Evolutionary conservation across 192 early-diverging fungal species (phyloP), one percentile per base, ranked within the genome.

Genomic region (Coemansia sp.): DNA sequence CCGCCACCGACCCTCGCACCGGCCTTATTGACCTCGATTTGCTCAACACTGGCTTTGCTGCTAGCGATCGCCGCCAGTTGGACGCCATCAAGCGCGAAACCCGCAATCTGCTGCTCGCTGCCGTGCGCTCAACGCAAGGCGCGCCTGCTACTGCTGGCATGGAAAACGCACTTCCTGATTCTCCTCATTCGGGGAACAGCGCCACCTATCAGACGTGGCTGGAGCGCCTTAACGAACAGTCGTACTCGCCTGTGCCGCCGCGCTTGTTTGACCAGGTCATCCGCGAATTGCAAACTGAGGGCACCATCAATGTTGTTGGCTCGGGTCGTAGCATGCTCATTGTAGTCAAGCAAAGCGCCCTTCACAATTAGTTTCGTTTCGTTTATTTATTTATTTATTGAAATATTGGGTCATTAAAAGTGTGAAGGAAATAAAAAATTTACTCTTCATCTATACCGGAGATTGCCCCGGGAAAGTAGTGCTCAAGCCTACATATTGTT

Each of bases 11-110:
- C 66, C 96, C 96, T 3, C 86, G 87, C 41, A 99, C 97, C 22
- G 97, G 97, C 24, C 82, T 90, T 59, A 91, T 99, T 27, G 97
- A 99, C 64, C 86, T 97, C 64, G 97, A 99, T 79, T 78, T 97
- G 60, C 87, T 99, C 31, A 88, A 85, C 39, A 97, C 94, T 20
- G 97, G 97, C 7, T 91, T 92, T 73, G 90, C 87, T 27, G 87
- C 91, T 17, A 89, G 93, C 70, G 88, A 89, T 22, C 88, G 96
- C 17, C 79, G 74, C 59, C 79, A 82, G 66, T 62, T 82, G 17
- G 79, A 76, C 40, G 74, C 79, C 1, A 72, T 82, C 51, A 82
- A 82, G 67, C 63, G 65, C 54, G 74, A 82, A 56, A 76, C 79
- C 0, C 79, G 74, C 39, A 38, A 32, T 32, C n/a, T 82, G 53